These are phyloP conservation scores for Pistacia integerrima DNA, from an alignment of 345 rosid genomes.

Conservation along the genomic window DNA sequence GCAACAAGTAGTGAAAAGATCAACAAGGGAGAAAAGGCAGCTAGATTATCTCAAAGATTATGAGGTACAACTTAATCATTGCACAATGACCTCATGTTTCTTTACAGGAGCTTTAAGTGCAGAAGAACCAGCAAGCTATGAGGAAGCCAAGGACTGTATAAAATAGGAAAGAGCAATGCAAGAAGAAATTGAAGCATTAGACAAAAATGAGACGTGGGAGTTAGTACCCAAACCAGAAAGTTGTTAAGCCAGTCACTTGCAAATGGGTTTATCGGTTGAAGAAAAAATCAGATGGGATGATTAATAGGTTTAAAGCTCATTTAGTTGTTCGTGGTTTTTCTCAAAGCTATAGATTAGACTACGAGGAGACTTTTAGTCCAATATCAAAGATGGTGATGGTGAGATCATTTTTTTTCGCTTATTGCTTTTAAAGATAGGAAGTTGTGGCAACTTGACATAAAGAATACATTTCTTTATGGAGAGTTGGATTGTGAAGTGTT, in stretches of 20 bases:
- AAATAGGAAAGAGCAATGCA: not conserved
- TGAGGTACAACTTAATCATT: not conserved
- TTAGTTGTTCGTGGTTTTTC: not conserved
- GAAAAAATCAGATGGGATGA: not conserved
- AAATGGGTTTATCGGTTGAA: not conserved
- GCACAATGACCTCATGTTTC: not conserved
- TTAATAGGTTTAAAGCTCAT: not conserved
- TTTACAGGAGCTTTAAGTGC: not conserved
- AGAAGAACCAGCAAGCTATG: not conserved
- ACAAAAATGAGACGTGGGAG: not conserved
- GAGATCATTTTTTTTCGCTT: not conserved
- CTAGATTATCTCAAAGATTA: slow-evolving; percentile 1
- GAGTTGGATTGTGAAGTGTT: slow-evolving; percentile 5
- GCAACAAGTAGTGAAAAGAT: not conserved
- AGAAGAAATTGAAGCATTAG: not conserved
- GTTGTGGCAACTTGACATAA: slow-evolving; percentile 11
- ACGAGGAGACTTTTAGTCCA: not conserved
- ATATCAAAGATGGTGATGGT: not conserved
- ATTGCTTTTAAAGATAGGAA: not conserved
- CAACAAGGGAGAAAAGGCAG: not conserved
- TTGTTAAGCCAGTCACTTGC: not conserved
- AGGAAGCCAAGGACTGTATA: not conserved
- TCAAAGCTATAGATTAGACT: not conserved
- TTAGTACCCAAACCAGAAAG: not conserved
- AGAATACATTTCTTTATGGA: slow-evolving; percentile 1